Base-by-base conservation (phyloP, 2,329 filamentous ascomycete genomes). In the Oidium heveae region DNA sequence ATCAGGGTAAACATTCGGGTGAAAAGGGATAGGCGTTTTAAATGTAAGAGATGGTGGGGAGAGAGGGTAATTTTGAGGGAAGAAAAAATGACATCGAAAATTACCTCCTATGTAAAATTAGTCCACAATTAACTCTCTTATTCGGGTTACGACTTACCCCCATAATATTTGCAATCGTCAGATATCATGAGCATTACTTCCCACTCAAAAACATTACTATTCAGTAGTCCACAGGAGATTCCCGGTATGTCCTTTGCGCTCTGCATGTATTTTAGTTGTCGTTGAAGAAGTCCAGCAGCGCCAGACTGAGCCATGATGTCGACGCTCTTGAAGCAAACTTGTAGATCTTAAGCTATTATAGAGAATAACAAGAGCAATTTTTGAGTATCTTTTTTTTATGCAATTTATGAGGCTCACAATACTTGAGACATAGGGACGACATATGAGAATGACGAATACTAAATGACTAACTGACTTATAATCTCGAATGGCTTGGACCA, bases 171-270 rank as follows among this genome's bases (percentile, higher is more conserved):
- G 84, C 86, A 4, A 86, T 69, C 2, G 62, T 95, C 88, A 58
- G 79, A 86, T 60, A 96, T 89, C 89, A 98, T 96, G 57, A 98
- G 78, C 84, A 95, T 94, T 20, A 96, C 87, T 68, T 96, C 88
- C 91, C 91, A 98, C 71, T 94, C 84, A 61, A 95, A 95, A 10
- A 96, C 80, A 66, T 94, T 94, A 67, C 84, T 84, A 63, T 82
- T 80, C 54, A 88, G 80, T 46, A 98, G 72, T 0, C 91, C 91
- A 63, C 86, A 94, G 58, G 87, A 95, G 64, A 96, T 94, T 54
- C 89, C 91, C 0, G 86, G 86, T 50, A 96, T 83, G 68, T 94
- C 87, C 66, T 87, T 89, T 66, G 86, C 82, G 24, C 76, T 79
- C 69, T 94, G 86, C 79, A 98, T 96, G 66, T 93, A 82, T 71